phyloP scores from a whole-genome alignment of 768 basidiomycete genomes.

The Boletus pseudopeckii region DNA sequence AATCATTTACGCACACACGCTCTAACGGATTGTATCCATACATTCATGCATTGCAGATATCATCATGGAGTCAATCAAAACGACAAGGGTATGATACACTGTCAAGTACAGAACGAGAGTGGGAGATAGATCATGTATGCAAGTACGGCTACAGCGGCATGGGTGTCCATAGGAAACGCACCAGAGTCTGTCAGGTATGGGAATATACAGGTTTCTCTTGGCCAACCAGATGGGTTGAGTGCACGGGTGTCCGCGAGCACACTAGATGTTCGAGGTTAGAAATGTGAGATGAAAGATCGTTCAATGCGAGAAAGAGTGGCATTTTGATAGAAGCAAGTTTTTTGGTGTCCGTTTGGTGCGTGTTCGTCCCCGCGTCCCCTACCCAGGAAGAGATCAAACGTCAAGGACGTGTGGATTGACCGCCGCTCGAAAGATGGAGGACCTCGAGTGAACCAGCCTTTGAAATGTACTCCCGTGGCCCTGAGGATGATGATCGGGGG shows the following conservation, averaged over 20 bases:
- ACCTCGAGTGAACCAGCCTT: slow-evolving; percentile 43
- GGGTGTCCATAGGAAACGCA: slow-evolving; percentile 25
- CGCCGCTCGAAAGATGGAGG: slow-evolving; percentile 39
- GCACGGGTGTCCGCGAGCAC: slow-evolving; percentile 25
- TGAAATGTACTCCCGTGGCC: slow-evolving; percentile 36
- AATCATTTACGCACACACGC: background rate
- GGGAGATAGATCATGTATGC: slow-evolving; percentile 20
- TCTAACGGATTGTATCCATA: slow-evolving; percentile 1
- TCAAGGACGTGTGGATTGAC: slow-evolving; percentile 26
- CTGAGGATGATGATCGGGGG: slow-evolving; percentile 23
- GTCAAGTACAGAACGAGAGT: slow-evolving; percentile 34
- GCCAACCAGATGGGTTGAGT: slow-evolving; percentile 1
- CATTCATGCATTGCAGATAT: slow-evolving; percentile 8
- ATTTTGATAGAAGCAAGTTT: slow-evolving; percentile 22
- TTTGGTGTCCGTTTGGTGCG: slow-evolving; percentile 19
- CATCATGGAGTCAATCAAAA: slow-evolving; percentile 21
- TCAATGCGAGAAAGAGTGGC: slow-evolving; percentile 16
- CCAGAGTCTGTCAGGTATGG: slow-evolving; percentile 7
- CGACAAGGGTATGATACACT: slow-evolving; percentile 27
- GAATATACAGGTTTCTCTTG: slow-evolving; percentile 4
- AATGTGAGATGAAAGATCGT: slow-evolving; percentile 27
- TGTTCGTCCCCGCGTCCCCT: slow-evolving; percentile 9
- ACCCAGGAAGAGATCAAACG: slow-evolving; percentile 17
- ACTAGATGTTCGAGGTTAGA: slow-evolving; percentile 19
- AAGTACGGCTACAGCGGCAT: slow-evolving; percentile 26